phyloP scores from a whole-genome alignment of 2,329 filamentous ascomycete genomes.

The Fusarium verticillioides region DNA sequence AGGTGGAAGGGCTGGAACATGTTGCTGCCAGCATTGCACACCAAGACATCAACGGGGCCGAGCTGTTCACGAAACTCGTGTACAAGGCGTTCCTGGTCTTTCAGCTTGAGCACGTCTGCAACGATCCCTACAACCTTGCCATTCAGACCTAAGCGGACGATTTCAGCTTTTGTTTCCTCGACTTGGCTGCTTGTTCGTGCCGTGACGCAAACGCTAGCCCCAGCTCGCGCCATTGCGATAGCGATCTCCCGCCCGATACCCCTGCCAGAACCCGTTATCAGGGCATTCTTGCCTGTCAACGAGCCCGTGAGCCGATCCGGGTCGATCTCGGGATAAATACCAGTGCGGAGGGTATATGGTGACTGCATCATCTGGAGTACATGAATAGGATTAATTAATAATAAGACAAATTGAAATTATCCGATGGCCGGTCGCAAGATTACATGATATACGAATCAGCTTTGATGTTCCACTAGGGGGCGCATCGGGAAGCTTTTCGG shows the following conservation, averaged over 20 bases:
- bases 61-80: neutral
- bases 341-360: neutral
- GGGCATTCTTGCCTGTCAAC: neutral
- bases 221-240: neutral
- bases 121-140: neutral
- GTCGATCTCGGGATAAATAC: neutral
- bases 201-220: neutral
- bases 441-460: neutral
- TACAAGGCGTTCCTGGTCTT: neutral
- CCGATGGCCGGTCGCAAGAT: too few species aligned
- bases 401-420: fast-evolving
- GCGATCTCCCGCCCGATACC: neutral
- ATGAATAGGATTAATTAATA: too few species aligned
- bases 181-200: neutral
- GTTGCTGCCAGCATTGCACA: neutral
- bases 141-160: neutral
- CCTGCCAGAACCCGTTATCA: neutral
- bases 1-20: neutral
- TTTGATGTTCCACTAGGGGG: fast-evolving
- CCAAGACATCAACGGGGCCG: neutral
- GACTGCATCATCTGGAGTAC: neutral
- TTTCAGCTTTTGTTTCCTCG: neutral
- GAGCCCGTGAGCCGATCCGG: neutral
- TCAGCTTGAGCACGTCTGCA: neutral
- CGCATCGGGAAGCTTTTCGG: neutral